These are phyloP conservation scores for Pseudogymnoascus sp. DNA, from an alignment of 2,329 filamentous ascomycete genomes.

Conservation along the genomic window DNA sequence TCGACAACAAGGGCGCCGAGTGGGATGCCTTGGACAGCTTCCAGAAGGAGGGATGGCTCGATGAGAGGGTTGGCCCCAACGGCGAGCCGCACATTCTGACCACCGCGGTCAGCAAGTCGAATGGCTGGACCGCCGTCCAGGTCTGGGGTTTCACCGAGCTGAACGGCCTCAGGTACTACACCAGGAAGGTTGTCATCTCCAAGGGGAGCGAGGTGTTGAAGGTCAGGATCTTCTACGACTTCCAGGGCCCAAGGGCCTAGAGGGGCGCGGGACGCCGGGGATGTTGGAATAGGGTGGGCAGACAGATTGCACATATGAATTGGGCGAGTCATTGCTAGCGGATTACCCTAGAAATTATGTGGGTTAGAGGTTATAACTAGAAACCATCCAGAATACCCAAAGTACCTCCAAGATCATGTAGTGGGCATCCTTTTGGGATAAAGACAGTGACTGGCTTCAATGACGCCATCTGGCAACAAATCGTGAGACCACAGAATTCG, in stretches of 20 bases:
- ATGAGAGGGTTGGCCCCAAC: conserved; percentile 34
- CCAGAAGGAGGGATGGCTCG: conserved; percentile 42
- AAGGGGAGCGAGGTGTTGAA: conserved; percentile 31
- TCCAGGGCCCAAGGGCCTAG: background rate
- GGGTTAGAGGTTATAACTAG: conserved; percentile 2
- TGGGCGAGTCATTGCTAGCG: background rate
- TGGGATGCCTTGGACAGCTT: conserved; percentile 35
- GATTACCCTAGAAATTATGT: background rate
- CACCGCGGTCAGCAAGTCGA: conserved; percentile 39
- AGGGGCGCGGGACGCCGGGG: background rate
- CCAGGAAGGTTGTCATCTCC: conserved; percentile 32
- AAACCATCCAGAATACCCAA: conserved; percentile 4
- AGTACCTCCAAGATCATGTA: background rate
- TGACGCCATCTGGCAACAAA: background rate
- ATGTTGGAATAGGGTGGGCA: background rate
- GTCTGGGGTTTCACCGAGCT: conserved; percentile 40
- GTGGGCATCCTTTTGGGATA: background rate
- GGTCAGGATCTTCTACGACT: conserved; percentile 37
- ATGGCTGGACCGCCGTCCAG: conserved; percentile 49
- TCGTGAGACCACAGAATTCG: conserved; percentile 2
- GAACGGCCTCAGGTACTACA: conserved; percentile 33
- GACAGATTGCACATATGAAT: background rate
- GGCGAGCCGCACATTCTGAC: conserved; percentile 41
- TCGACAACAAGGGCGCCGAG: conserved; percentile 29
- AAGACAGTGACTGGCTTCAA: background rate